Conservation (phyloP, 805 yeast genomes). For the Saccharomyces paradoxus region DNA sequence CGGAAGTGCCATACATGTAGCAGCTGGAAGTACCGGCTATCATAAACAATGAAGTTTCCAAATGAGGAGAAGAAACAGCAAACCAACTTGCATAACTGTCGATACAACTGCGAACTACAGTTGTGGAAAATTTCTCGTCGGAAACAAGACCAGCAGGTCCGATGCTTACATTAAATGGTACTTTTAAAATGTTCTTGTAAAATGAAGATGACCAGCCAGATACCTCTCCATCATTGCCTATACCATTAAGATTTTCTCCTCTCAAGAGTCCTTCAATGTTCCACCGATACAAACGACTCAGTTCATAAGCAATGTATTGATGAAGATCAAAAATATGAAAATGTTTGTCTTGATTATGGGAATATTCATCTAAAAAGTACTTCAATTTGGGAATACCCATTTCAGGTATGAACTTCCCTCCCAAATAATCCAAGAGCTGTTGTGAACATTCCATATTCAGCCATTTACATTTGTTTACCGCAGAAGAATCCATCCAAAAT, state of each 20-base stretch:
- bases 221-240: constrained; percentile 50
- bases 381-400: constrained; percentile 50
- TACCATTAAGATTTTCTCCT: constrained; percentile 12
- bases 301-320: constrained; percentile 34
- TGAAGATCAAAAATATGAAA: constrained; percentile 44
- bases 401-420: constrained; percentile 45
- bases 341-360: constrained; percentile 10
- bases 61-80: constrained; percentile 27
- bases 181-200: constrained; percentile 15
- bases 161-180: constrained; percentile 23
- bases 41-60: constrained; percentile 34
- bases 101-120: constrained; percentile 42
- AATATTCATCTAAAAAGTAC: constrained; percentile 29
- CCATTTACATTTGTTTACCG: constrained; percentile 28
- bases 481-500: constrained; percentile 54
- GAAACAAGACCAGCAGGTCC: constrained; percentile 3
- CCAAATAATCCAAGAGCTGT: constrained; percentile 24
- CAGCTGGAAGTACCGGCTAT: constrained; percentile 62
- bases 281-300: constrained; percentile 18
- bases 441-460: constrained; percentile 25
- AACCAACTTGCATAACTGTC: constrained; percentile 55
- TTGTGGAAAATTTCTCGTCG: constrained; percentile 4
- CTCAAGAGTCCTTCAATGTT: not conserved
- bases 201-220: constrained; percentile 42
- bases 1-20: constrained; percentile 30